Evolutionary conservation across 2,329 filamentous ascomycete genomes (phyloP), one percentile per base, ranked within the genome.

Genomic region (Aspergillus ibericus): DNA sequence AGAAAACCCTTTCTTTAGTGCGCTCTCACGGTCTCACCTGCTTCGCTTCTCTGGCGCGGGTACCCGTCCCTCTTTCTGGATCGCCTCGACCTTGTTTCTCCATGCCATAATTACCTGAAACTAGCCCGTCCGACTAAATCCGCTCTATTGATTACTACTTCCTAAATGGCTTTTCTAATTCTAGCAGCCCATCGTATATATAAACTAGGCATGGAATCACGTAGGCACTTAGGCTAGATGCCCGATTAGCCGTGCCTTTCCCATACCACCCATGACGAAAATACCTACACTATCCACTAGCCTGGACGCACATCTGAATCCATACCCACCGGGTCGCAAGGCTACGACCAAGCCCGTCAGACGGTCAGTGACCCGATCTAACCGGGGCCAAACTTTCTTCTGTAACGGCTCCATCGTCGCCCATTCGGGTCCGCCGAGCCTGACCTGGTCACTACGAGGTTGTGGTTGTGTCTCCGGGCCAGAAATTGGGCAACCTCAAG

Each of bases 371-470:
- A 12, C 13, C 44, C 44, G 44, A 48, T 29, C 44, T 48, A 29
- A 48, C 44, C 44, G 44, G 44, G 44, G 44, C 44, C 44, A 48
- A 48, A 48, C 44, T 48, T 48, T 48, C 44, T 29, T 48, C 44
- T 48, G 44, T 48, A 48, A 48, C 44, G 44, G 25, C 44, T 27
- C 44, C 44, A 32, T 48, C 25, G 44, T 29, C 44, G 27, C 44
- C 44, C 36, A 40, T 40, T 9, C 16, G 36, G 36, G n/a, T 40
- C 36, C 36, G 36, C 36, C 36, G 16, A 18, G 36, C 36, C 36
- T 40, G 20, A 16, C 36, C 36, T 40, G 25, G 44, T n/a, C 44
- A 48, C 44, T 48, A 47, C 25, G 9, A 29, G 44, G 25, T 29
- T 47, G 22, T 47, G 22, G 22, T 29, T 48, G 22, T 48, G 25